Conservation (phyloP, 2,329 filamentous ascomycete genomes). For the Hypoxylon rubiginosum region DNA sequence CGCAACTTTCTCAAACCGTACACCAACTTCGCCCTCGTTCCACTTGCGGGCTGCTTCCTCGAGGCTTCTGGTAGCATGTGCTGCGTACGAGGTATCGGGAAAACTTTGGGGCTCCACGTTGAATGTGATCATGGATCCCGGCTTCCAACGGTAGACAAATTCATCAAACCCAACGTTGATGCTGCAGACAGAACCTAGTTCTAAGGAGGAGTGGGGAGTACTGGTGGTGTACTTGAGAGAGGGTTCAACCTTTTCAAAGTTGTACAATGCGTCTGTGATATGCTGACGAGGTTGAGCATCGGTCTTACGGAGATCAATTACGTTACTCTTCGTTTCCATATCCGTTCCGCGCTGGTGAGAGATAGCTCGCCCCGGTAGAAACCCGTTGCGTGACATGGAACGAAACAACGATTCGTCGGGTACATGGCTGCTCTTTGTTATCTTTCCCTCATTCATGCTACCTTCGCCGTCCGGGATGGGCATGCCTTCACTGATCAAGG, state of each 20-base stretch:
- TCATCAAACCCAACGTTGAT: background rate
- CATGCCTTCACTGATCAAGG: background rate
- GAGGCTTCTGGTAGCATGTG: background rate
- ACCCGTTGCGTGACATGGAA: too few relatives aligned
- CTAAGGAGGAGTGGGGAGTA: background rate
- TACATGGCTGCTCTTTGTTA: background rate
- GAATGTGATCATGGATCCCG: constrained; percentile 5
- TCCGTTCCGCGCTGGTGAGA: background rate
- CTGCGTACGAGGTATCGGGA: background rate
- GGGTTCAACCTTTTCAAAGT: background rate
- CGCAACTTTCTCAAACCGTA: constrained; percentile 14
- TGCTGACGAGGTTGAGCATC: background rate
- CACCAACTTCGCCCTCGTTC: background rate
- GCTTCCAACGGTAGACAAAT: constrained; percentile 14
- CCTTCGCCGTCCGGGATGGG: background rate
- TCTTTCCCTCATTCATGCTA: background rate
- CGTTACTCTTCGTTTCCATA: background rate
- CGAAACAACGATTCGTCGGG: background rate
- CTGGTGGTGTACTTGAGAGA: background rate
- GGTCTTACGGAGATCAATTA: constrained; percentile 1
- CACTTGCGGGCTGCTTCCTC: constrained; percentile 5
- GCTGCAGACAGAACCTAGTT: constrained; percentile 1
- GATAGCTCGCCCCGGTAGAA: too few relatives aligned
- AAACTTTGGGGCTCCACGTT: constrained; percentile 10
- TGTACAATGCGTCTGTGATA: background rate